Evolutionary conservation across 306 rosid genomes (phyloP).

Genomic region (Vigna reflexopilosa): DNA sequence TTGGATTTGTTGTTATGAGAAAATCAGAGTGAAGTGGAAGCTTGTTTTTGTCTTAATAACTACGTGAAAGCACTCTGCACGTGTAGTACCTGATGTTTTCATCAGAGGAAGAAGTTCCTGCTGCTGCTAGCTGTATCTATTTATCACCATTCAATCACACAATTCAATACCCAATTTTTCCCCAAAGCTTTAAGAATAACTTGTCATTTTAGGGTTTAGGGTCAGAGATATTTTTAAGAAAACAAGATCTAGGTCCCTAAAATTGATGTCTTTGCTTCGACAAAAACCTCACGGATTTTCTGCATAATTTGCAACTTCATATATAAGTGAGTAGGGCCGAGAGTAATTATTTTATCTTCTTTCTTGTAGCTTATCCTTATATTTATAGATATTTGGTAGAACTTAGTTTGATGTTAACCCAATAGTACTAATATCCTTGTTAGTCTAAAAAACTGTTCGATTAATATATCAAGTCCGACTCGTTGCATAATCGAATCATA

Average conservation of each 20-base stretch:
- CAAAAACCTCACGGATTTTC: too few species aligned
- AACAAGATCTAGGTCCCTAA: background rate
- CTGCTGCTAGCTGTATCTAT: conserved; percentile 14
- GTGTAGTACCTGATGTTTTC: conserved; percentile 33
- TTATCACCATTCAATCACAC: conserved; percentile 20
- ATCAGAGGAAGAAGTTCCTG: conserved; percentile 16
- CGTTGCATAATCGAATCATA: too few species aligned
- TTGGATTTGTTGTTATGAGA: conserved; percentile 28
- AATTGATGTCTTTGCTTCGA: background rate
- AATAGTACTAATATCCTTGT: too few species aligned
- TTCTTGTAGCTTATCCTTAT: too few species aligned
- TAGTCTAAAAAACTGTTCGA: too few species aligned
- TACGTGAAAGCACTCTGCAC: conserved; percentile 28
- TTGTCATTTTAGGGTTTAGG: background rate
- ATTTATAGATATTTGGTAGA: too few species aligned
- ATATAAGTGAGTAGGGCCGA: too few species aligned
- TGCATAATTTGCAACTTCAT: too few species aligned
- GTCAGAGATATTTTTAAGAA: background rate
- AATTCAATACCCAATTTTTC: background rate
- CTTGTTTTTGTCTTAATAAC: conserved; percentile 42
- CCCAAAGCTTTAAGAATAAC: background rate
- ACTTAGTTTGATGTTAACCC: too few species aligned
- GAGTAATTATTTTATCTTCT: too few species aligned
- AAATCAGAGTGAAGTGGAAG: conserved; percentile 46
- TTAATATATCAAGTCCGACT: too few species aligned